Conservation (phyloP, 2,329 filamentous ascomycete species). For the Lecanoromycetidae sp. region DNA sequence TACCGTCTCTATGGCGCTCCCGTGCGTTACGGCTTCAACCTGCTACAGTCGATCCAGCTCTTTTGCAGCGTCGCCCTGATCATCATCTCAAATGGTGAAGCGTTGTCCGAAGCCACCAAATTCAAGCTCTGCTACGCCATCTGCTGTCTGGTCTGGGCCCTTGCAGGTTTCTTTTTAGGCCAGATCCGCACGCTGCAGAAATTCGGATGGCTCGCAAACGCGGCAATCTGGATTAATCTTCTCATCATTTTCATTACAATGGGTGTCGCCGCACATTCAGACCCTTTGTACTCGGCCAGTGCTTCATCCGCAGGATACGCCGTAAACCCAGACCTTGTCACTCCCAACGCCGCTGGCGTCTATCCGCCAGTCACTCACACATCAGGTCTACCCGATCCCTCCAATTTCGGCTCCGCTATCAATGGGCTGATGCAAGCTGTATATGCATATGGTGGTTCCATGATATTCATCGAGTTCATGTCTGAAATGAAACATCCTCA, state of each 20-base stretch:
- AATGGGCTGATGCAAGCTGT: conserved; percentile 34
- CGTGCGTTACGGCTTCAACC: conserved; percentile 22
- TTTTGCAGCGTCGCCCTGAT: conserved; percentile 23
- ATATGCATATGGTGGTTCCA: conserved; percentile 34
- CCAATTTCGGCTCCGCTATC: conserved; percentile 25
- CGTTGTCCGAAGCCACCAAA: conserved; percentile 21
- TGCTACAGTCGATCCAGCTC: conserved; percentile 23
- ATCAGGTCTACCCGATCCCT: conserved; percentile 7
- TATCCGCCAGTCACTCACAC: conserved; percentile 2
- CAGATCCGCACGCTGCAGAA: conserved; percentile 20
- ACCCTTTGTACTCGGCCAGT: conserved; percentile 18
- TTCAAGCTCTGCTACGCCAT: conserved; percentile 21
- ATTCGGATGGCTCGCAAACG: conserved; percentile 22
- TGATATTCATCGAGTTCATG: conserved; percentile 37
- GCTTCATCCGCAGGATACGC: conserved; percentile 17
- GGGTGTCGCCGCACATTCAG: conserved; percentile 20
- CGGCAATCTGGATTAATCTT: conserved; percentile 23
- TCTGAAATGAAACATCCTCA: conserved; percentile 28
- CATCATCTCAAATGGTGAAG: conserved; percentile 21
- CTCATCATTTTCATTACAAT: conserved; percentile 21
- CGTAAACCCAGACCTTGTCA: conserved; percentile 11
- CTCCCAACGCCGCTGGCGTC: conserved; percentile 2
- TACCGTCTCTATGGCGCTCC: conserved; percentile 22
- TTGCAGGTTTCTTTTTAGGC: conserved; percentile 20
- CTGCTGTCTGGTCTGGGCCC: conserved; percentile 19